These are phyloP conservation scores for Aspergillus aculeatus DNA, from an alignment of 2,329 filamentous ascomycete species.

Conservation along the genomic window DNA sequence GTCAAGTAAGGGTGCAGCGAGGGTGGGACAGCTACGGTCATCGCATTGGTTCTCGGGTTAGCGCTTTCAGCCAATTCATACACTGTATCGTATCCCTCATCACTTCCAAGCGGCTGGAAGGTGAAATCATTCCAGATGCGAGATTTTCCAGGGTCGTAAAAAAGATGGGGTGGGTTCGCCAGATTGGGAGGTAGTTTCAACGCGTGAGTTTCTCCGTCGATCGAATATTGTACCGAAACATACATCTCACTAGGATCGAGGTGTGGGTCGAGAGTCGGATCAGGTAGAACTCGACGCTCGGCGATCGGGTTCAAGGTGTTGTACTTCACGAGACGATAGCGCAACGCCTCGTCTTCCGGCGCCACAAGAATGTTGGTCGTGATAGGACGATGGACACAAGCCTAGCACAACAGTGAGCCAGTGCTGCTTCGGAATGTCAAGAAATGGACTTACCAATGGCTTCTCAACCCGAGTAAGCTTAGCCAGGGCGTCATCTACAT, in stretches of 20 bases:
- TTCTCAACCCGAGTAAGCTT: conserved; percentile 29
- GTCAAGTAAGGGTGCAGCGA: conserved; percentile 25
- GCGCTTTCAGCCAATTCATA: conserved; percentile 15
- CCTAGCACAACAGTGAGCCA: conserved; percentile 17
- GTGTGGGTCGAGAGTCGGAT: conserved; percentile 15
- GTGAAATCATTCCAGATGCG: conserved; percentile 33
- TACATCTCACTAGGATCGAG: conserved; percentile 23
- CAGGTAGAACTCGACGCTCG: conserved; percentile 24
- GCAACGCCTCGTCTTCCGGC: conserved; percentile 3
- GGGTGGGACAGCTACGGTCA: conserved; percentile 6
- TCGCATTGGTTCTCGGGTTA: neutral
- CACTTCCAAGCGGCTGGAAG: conserved; percentile 33
- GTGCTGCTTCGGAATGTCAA: too few relatives aligned
- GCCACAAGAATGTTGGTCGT: conserved; percentile 22
- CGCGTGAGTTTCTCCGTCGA: conserved; percentile 16
- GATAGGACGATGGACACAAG: conserved; percentile 16
- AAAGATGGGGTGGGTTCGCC: conserved; percentile 17
- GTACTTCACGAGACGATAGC: conserved; percentile 22
- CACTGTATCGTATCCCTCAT: conserved; percentile 21
- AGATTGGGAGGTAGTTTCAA: conserved; percentile 19
- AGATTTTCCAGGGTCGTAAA: conserved; percentile 23
- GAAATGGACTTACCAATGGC: conserved; percentile 23
- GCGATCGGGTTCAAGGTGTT: conserved; percentile 19
- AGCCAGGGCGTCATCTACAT: conserved; percentile 30
- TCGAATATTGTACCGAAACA: conserved; percentile 21